Evolutionary conservation across 768 basidiomycete genomes (phyloP).

Genomic region (Mrakia blollopis): DNA sequence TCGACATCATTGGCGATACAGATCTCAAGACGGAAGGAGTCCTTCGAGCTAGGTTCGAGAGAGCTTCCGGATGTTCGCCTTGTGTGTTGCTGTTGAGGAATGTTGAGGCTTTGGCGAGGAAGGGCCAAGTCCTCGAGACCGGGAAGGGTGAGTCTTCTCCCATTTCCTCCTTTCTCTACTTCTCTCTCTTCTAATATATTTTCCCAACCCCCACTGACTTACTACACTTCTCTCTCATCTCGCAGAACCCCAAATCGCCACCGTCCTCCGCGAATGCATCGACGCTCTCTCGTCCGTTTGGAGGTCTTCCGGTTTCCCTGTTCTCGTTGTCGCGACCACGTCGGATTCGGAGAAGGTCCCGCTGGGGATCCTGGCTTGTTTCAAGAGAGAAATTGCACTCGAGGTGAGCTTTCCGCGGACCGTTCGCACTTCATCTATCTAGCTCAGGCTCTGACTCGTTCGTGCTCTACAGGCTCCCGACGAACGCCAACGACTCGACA

Average conservation of each 20-base stretch:
- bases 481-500: conserved; percentile 64
- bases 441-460: background rate
- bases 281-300: conserved; percentile 55
- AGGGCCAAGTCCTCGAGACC: conserved; percentile 56
- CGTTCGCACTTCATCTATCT: background rate
- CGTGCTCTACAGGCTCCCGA: conserved; percentile 60
- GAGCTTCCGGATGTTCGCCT: conserved; percentile 71
- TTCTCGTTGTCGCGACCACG: conserved; percentile 69
- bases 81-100: conserved; percentile 77
- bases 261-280: conserved; percentile 61
- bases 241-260: conserved; percentile 50
- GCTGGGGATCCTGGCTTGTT: conserved; percentile 58
- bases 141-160: conserved; percentile 54
- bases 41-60: conserved; percentile 67
- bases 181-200: background rate
- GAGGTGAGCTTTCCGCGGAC: conserved; percentile 51
- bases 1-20: conserved; percentile 71
- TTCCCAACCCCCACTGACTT: background rate
- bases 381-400: conserved; percentile 78
- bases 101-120: conserved; percentile 70
- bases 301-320: conserved; percentile 62
- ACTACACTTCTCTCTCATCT: background rate
- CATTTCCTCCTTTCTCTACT: background rate
- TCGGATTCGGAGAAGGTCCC: conserved; percentile 63
- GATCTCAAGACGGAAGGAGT: conserved; percentile 68